Evolutionary conservation across 225 moss, liverwort and hornwort species (phyloP).

Genomic region (Sphagnum tenellum): DNA sequence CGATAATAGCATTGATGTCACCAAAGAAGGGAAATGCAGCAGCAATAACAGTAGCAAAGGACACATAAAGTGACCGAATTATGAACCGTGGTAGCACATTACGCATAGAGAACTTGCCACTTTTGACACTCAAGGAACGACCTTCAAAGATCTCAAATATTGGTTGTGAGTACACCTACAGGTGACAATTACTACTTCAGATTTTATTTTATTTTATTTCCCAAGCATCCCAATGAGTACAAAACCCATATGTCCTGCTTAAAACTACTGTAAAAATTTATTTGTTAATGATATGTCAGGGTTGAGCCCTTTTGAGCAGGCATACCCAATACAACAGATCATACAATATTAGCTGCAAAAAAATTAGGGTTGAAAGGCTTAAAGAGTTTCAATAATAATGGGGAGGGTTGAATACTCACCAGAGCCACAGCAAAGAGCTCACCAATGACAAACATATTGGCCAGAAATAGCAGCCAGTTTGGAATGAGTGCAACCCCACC

Average conservation of each 20-base stretch:
- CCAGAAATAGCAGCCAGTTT: conserved; percentile 38
- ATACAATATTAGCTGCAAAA: neutral
- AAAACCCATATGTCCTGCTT: too few relatives aligned
- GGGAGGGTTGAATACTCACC: conserved; percentile 15
- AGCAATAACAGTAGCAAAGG: conserved; percentile 36
- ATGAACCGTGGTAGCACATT: conserved; percentile 39
- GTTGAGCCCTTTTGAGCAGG: neutral
- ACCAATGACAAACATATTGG: conserved; percentile 36
- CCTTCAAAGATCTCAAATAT: conserved; percentile 62
- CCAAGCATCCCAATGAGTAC: too few relatives aligned
- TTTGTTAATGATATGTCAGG: neutral
- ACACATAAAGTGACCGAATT: conserved; percentile 34
- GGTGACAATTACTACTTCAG: too few relatives aligned
- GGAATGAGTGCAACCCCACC: conserved; percentile 29
- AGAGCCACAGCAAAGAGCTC: conserved; percentile 44
- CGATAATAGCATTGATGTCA: conserved; percentile 48
- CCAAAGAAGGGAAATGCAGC: conserved; percentile 66
- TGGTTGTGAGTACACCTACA: conserved; percentile 61
- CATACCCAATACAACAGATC: neutral
- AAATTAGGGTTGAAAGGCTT: too few relatives aligned
- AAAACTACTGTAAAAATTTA: too few relatives aligned
- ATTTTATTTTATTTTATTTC: neutral
- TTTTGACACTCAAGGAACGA: conserved; percentile 16
- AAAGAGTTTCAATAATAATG: too few relatives aligned
- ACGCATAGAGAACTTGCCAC: conserved; percentile 25